Conservation (phyloP, 192 early-diverging fungal genomes). For the Coemansia sp. region DNA sequence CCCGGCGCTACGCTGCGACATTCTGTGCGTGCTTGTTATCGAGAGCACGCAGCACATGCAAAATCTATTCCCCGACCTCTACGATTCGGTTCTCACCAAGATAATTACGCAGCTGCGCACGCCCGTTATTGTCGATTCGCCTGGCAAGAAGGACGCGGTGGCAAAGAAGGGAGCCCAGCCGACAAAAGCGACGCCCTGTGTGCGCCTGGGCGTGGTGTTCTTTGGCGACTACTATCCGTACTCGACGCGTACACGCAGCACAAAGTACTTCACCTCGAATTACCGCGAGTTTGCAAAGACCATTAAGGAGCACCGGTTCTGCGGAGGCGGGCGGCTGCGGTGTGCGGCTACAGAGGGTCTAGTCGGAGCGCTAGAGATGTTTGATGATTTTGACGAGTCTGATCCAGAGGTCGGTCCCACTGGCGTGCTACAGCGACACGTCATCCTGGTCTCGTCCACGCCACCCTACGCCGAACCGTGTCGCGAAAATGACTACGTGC, state of each 20-base stretch:
- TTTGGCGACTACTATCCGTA: conserved; percentile 54
- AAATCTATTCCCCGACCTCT: conserved; percentile 40
- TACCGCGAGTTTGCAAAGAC: conserved; percentile 53
- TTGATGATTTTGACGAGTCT: conserved; percentile 50
- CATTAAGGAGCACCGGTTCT: conserved; percentile 46
- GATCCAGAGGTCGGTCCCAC: conserved; percentile 45
- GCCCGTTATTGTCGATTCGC: conserved; percentile 28
- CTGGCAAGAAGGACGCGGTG: conserved; percentile 18
- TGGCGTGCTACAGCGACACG: conserved; percentile 49
- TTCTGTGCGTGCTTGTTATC: conserved; percentile 50
- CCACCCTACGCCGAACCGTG: conserved; percentile 45
- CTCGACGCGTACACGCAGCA: conserved; percentile 44
- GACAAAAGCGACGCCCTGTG: conserved; percentile 48
- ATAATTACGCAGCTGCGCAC: conserved; percentile 49
- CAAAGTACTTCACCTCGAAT: conserved; percentile 54
- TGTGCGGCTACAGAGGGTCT: conserved; percentile 50
- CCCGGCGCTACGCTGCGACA: conserved; percentile 48
- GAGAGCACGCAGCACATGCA: conserved; percentile 53
- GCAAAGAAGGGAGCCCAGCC: conserved; percentile 11
- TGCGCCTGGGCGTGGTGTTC: conserved; percentile 52
- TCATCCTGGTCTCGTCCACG: conserved; percentile 43
- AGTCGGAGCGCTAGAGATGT: conserved; percentile 52
- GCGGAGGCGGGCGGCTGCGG: conserved; percentile 46
- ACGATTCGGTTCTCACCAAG: conserved; percentile 41
- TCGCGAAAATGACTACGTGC: conserved; percentile 46